Evolutionary conservation across 2,329 filamentous ascomycete genomes (phyloP).

Genomic region (Trichoderma endophyticum): DNA sequence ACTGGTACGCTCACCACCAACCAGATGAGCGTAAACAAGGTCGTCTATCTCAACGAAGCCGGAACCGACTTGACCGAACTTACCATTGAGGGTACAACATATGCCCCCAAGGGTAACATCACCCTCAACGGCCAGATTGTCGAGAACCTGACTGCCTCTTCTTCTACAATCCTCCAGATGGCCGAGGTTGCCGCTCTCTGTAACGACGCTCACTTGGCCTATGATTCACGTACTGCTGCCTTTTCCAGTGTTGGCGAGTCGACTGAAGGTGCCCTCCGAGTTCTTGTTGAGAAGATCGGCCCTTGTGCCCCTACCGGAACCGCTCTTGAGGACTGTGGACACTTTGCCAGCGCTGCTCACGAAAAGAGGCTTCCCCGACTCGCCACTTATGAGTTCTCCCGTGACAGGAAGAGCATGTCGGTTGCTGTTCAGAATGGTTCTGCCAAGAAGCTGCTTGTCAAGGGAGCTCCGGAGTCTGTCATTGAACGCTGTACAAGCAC

Average conservation of each 20-base stretch:
- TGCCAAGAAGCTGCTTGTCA: conserved; percentile 81
- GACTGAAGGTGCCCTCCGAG: conserved; percentile 88
- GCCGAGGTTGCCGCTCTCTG: conserved; percentile 71
- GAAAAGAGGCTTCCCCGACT: conserved; percentile 71
- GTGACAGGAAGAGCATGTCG: conserved; percentile 99
- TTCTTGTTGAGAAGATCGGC: conserved; percentile 90
- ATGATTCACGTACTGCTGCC: conserved; percentile 69
- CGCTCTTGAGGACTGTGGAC: conserved; percentile 62
- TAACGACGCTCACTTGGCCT: conserved; percentile 82
- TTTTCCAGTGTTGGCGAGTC: conserved; percentile 89
- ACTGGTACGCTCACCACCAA: conserved; percentile 97
- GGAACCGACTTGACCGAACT: conserved; percentile 78
- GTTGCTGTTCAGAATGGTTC: conserved; percentile 73
- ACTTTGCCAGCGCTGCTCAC: conserved; percentile 81
- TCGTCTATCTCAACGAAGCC: conserved; percentile 75
- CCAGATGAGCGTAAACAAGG: conserved; percentile 96
- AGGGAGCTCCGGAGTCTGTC: conserved; percentile 92
- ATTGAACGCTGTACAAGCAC: conserved; percentile 86
- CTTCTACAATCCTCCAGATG: conserved; percentile 77
- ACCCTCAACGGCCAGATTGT: conserved; percentile 65
- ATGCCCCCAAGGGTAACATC: conserved; percentile 77
- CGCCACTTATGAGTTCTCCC: conserved; percentile 93
- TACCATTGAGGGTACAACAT: conserved; percentile 89
- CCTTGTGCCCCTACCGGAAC: conserved; percentile 62
- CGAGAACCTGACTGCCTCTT: conserved; percentile 65